Conservation (phyloP, 2,329 filamentous ascomycete species). For the Penicillium polonicum region DNA sequence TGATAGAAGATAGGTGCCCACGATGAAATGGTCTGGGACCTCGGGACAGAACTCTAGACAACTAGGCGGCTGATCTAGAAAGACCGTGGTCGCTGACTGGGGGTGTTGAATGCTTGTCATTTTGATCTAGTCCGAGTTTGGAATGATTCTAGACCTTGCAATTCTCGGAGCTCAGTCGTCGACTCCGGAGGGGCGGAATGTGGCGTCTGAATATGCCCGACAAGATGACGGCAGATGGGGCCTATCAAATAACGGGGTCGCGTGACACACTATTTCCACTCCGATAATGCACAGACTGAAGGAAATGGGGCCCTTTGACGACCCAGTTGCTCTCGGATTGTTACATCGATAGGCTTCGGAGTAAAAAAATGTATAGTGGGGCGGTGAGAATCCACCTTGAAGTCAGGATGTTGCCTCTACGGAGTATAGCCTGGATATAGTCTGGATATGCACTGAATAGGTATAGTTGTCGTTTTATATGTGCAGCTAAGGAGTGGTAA, state of each 20-base stretch:
- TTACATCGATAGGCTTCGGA: not conserved
- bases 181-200: not conserved
- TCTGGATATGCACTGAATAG: not conserved
- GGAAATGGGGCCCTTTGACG: not conserved
- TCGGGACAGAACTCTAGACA: slow-evolving; percentile 46
- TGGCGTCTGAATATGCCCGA: not conserved
- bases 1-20: slow-evolving; percentile 78
- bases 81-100: slow-evolving; percentile 35
- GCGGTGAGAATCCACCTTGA: slow-evolving; percentile 13
- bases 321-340: not conserved
- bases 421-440: no score
- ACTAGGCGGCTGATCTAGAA: slow-evolving; percentile 46
- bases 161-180: not conserved
- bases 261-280: not conserved
- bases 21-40: slow-evolving; percentile 64
- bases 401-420: not conserved
- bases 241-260: not conserved
- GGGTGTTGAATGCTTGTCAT: slow-evolving; percentile 27
- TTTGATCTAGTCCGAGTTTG: not conserved
- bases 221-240: not conserved
- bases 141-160: not conserved
- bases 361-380: slow-evolving; percentile 7
- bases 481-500: not conserved
- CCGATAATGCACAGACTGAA: not conserved
- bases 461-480: not conserved